Evolutionary conservation across 768 basidiomycete genomes (phyloP).

Genomic region (Podaxis pistillaris): DNA sequence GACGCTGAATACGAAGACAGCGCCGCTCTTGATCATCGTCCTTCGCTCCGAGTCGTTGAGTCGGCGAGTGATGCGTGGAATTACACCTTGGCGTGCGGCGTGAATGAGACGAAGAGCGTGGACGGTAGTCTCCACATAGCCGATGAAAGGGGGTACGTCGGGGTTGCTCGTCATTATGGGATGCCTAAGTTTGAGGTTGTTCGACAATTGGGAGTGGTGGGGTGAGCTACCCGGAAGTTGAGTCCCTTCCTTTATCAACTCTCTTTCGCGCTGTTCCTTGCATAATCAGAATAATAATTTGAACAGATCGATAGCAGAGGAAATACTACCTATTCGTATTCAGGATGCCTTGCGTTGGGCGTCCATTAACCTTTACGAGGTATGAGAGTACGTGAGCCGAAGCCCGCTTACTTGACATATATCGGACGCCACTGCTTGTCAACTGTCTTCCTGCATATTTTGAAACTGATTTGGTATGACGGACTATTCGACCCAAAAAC

Average conservation of each 20-base stretch:
- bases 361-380: conserved; percentile 40
- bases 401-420: conserved; percentile 40
- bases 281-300: conserved; percentile 32
- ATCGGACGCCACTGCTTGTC: conserved; percentile 42
- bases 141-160: conserved; percentile 66
- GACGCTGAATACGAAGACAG: conserved; percentile 87
- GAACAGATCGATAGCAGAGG: conserved; percentile 31
- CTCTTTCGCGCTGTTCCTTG: conserved; percentile 32
- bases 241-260: conserved; percentile 41
- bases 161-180: conserved; percentile 49
- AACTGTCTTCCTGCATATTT: conserved; percentile 29
- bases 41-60: conserved; percentile 79
- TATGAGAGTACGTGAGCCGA: conserved; percentile 39
- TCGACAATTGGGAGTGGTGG: conserved; percentile 47
- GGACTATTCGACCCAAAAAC: conserved; percentile 18
- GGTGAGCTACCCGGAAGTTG: conserved; percentile 41
- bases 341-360: conserved; percentile 33
- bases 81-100: conserved; percentile 74
- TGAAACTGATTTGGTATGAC: conserved; percentile 12
- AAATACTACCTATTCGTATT: conserved; percentile 13
- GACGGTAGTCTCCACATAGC: conserved; percentile 79
- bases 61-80: conserved; percentile 80
- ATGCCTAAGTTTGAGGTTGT: conserved; percentile 55
- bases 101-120: conserved; percentile 83
- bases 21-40: conserved; percentile 62